phyloP scores from a whole-genome alignment of 345 rosid genomes.

The Clausena lansium region DNA sequence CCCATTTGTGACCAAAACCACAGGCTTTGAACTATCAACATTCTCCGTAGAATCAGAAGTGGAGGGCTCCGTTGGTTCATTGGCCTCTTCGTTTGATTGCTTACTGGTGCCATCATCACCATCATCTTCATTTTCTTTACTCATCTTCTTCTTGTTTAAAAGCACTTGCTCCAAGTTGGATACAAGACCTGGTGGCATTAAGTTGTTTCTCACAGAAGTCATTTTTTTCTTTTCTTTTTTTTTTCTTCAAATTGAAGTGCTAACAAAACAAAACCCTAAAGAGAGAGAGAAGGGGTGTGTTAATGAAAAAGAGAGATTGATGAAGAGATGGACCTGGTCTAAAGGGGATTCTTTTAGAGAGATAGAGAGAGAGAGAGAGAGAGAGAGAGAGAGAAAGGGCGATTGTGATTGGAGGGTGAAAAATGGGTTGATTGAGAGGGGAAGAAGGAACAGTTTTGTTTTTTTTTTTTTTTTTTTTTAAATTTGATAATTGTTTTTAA shows the following conservation, averaged over 20 bases:
- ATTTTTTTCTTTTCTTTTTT: slow-evolving; percentile 20
- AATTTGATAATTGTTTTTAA: background rate
- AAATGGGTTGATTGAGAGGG: background rate
- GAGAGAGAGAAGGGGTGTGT: background rate
- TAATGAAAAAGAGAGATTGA: slow-evolving; percentile 9
- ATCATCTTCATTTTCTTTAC: slow-evolving; percentile 19
- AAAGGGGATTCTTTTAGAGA: slow-evolving; percentile 7
- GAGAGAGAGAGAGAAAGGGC: background rate
- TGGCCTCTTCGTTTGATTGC: slow-evolving; percentile 11
- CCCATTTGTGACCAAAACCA: slow-evolving; percentile 76
- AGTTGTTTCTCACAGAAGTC: slow-evolving; percentile 55
- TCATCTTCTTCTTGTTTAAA: slow-evolving; percentile 41
- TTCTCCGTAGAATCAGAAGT: slow-evolving; percentile 39
- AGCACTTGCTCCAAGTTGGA: slow-evolving; percentile 87
- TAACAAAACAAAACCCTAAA: background rate
- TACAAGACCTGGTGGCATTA: slow-evolving; percentile 73
- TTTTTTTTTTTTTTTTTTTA: background rate
- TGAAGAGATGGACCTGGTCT: slow-evolving; percentile 27
- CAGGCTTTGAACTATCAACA: slow-evolving; percentile 61
- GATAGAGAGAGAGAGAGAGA: background rate
- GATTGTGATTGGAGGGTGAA: slow-evolving; percentile 1
- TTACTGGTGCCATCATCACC: slow-evolving; percentile 10
- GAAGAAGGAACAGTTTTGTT: background rate
- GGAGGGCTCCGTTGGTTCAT: slow-evolving; percentile 45
- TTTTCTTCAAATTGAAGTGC: background rate